These are phyloP conservation scores for Leccinum variabile DNA, from an alignment of 1,284 basidiomycete species.

Conservation along the genomic window DNA sequence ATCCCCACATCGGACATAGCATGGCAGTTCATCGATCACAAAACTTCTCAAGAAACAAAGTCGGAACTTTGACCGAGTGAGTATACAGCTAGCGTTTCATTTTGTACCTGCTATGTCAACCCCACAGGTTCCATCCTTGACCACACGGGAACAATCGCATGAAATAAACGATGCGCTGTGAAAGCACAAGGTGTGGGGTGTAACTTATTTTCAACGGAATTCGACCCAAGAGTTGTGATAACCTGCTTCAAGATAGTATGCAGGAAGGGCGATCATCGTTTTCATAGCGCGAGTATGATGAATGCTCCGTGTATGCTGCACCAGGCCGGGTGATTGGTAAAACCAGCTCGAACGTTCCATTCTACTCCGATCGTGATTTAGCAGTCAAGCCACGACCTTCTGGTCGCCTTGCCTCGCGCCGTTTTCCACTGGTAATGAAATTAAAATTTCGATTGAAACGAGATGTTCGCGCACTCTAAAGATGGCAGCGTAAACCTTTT, in stretches of 20 bases:
- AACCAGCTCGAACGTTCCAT: constrained; percentile 2
- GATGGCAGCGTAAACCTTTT: background rate
- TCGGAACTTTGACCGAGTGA: background rate
- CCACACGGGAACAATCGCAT: background rate
- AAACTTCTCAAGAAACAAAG: background rate
- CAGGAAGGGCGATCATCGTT: background rate
- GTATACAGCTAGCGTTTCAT: background rate
- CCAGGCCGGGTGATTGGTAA: background rate
- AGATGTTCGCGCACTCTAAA: constrained; percentile 1
- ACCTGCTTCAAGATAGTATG: background rate
- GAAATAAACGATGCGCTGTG: background rate
- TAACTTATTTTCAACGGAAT: background rate
- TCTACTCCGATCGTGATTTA: constrained; percentile 3
- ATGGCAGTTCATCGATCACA: background rate
- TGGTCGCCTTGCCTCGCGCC: background rate
- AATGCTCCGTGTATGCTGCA: background rate
- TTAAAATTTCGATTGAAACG: background rate
- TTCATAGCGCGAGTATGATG: background rate
- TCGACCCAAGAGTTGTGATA: background rate
- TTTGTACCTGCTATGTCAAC: background rate
- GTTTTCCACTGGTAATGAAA: background rate
- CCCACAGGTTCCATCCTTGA: background rate
- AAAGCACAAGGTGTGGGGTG: background rate
- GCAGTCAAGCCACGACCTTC: background rate
- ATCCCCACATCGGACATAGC: background rate